Evolutionary conservation across 164 flowering plant species (phyloP).

Genomic region (Berberis vulgaris): DNA sequence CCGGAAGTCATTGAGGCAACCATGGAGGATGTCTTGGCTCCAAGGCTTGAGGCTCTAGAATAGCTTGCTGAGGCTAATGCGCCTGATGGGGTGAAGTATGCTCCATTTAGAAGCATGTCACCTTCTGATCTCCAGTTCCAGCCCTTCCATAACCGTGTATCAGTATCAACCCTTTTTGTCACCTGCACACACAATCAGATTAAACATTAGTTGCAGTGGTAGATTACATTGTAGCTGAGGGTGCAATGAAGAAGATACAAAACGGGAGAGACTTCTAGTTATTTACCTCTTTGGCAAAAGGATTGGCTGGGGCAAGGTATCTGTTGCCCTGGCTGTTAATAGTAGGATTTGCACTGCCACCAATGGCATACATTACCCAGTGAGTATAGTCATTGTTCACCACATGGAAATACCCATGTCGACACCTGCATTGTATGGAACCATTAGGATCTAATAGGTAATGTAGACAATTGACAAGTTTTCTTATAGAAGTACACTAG

Average conservation of each 20-base stretch:
- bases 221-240: not conserved
- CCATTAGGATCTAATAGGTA: not conserved
- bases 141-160: constrained; percentile 39
- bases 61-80: constrained; percentile 82
- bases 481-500: too few relatives aligned
- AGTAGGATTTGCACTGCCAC: constrained; percentile 17
- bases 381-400: constrained; percentile 20
- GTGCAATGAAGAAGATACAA: not conserved
- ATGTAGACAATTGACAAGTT: too few relatives aligned
- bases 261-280: not conserved
- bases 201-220: not conserved
- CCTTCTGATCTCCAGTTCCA: constrained; percentile 99
- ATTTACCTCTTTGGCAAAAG: constrained; percentile 15
- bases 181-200: constrained; percentile 36
- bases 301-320: constrained; percentile 14
- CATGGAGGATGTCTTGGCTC: constrained; percentile 87
- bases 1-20: constrained; percentile 68
- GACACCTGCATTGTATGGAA: constrained; percentile 9
- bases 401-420: constrained; percentile 18
- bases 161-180: constrained; percentile 80
- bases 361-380: constrained; percentile 18
- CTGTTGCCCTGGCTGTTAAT: constrained; percentile 20
- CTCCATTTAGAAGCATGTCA: constrained; percentile 79
- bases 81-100: constrained; percentile 91
- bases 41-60: constrained; percentile 89